Evolutionary conservation across 805 yeast genomes (phyloP).

Genomic region (Candida methanosorbosa): DNA sequence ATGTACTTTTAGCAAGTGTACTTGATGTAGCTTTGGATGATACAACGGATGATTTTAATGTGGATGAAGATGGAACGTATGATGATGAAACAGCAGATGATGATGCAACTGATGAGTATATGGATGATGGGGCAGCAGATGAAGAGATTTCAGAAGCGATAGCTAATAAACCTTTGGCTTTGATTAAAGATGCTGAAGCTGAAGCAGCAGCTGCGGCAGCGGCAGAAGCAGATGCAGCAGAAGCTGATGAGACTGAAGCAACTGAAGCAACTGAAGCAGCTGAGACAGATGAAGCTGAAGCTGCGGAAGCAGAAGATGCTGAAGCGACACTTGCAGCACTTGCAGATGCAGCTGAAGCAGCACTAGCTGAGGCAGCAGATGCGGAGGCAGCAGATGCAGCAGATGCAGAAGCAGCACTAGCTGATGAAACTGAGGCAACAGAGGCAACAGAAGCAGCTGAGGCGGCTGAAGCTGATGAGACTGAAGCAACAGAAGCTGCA

Average conservation of each 20-base stretch:
- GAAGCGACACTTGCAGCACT: conserved; percentile 9
- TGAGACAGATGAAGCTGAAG: conserved; percentile 14
- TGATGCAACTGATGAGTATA: conserved; percentile 9
- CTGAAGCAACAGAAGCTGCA: conserved; percentile 13
- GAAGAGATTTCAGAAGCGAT: conserved; percentile 27
- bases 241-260: conserved; percentile 15
- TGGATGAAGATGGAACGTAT: conserved; percentile 6
- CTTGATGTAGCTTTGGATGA: conserved; percentile 2
- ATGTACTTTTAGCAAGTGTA: conserved; percentile 5
- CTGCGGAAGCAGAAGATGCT: conserved; percentile 14
- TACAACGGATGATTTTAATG: conserved; percentile 3
- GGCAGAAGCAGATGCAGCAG: conserved; percentile 14
- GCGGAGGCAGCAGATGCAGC: conserved; percentile 12
- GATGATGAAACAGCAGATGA: conserved; percentile 6
- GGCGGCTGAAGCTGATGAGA: conserved; percentile 13
- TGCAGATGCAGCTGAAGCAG: conserved; percentile 15
- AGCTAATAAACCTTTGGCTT: conserved; percentile 31
- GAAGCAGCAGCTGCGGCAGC: conserved; percentile 11
- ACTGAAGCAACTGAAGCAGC: conserved; percentile 12
- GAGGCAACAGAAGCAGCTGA: conserved; percentile 10
- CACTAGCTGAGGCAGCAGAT: conserved; percentile 9
- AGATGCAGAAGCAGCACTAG: conserved; percentile 15
- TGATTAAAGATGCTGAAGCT: conserved; percentile 18
- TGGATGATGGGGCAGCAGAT: conserved; percentile 3
- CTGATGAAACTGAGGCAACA: conserved; percentile 12